phyloP scores from a whole-genome alignment of 2,329 filamentous ascomycete species.

The Fusarium sp. region DNA sequence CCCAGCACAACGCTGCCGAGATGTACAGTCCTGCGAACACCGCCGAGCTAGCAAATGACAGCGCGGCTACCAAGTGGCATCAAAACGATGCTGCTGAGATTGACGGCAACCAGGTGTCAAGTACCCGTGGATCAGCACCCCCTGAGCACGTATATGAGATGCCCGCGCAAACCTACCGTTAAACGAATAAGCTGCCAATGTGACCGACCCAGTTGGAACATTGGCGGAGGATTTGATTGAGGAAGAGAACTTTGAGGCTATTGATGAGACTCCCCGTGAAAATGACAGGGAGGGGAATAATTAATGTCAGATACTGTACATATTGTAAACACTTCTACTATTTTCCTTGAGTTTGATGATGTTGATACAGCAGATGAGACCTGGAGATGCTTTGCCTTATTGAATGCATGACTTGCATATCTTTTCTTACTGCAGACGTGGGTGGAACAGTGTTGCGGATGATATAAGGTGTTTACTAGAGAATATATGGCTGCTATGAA shows the following conservation, averaged over 20 bases:
- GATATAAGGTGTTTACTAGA: conserved; percentile 26
- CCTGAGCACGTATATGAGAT: conserved; percentile 59
- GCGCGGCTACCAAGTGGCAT: conserved; percentile 52
- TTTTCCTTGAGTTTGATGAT: conserved; percentile 42
- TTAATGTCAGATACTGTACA: conserved; percentile 51
- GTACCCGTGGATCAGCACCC: conserved; percentile 41
- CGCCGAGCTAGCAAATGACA: conserved; percentile 54
- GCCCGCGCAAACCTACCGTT: conserved; percentile 56
- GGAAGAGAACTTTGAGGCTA: conserved; percentile 31
- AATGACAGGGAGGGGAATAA: conserved; percentile 37
- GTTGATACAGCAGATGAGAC: conserved; percentile 34
- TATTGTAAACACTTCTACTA: conserved; percentile 45
- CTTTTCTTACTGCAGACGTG: conserved; percentile 18
- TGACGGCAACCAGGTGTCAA: conserved; percentile 53
- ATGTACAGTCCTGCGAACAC: conserved; percentile 45
- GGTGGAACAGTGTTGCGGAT: conserved; percentile 20
- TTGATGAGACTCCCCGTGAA: conserved; percentile 31
- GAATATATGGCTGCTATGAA: conserved; percentile 6
- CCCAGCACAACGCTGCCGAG: conserved; percentile 43
- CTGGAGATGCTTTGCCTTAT: conserved; percentile 19
- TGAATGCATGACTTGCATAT: conserved; percentile 26
- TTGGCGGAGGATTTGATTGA: conserved; percentile 15
- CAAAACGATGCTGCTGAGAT: conserved; percentile 56
- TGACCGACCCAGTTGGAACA: not conserved
- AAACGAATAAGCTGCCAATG: conserved; percentile 25